Evolutionary conservation across 495 filamentous ascomycete genomes (phyloP), one percentile per base, ranked within the genome.

Genomic region (Staphylotrichum tortipilum): DNA sequence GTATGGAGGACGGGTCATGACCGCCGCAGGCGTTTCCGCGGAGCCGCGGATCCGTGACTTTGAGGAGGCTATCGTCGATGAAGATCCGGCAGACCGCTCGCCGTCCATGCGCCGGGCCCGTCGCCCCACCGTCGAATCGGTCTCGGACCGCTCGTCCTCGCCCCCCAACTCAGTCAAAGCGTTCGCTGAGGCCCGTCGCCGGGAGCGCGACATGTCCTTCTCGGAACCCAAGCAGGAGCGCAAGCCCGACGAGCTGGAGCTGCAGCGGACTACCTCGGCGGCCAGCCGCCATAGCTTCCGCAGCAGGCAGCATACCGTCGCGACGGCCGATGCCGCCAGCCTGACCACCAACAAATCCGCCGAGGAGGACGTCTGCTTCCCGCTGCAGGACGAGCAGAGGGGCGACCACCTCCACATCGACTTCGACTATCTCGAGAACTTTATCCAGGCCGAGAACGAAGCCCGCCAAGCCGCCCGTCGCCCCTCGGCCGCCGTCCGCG

Each of bases 151-250:
- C 22, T 87, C 86, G 2, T 74, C 78, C 0, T 98, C 94, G 15
- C 90, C 89, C 10, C 90, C 92, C 2, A 97, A 96, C 64, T 98
- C 92, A 3, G 92, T 98, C 21, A 91, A 96, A 65, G 92, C 92
- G 14, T 98, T 98, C 65, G 94, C 91, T 3, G 88, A 92, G 54
- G 79, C 79, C 33, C 72, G 79, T 29, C 76, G 77, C 18, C 72
- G 78, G 11, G 77, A 81, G 50, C 69, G 73, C 15, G 74, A 74
- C n/a, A 58, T 78, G 10, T 81, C 79, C 14, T 58, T 71, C 44
- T 71, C 69, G 1, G 75, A 78, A 21, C 46, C 50, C 7, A 66
- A 59, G 42, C 48, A 56, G 0, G 64, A 66, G 36, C 62, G 62
- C 42, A 69, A 67, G 31, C 45, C 46, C 12, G 69, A 73, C 3